Base-by-base conservation (phyloP, 2,329 filamentous ascomycete genomes). In the Alternaria sp. region DNA sequence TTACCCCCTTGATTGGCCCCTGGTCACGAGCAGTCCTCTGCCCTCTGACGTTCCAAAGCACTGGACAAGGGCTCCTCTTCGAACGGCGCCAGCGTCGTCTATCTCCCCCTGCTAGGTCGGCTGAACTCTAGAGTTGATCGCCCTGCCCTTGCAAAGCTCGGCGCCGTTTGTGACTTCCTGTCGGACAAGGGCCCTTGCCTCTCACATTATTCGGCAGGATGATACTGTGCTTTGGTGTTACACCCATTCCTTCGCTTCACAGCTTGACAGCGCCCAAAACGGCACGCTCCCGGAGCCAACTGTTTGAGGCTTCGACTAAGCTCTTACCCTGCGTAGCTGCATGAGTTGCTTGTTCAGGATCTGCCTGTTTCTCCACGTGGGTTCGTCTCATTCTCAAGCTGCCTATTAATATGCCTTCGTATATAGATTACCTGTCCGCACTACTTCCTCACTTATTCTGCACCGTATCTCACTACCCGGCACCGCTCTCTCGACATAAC, bases 281-380 rank as follows among this genome's bases (percentile, higher is more conserved):
- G 74, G 75, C 68, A 70, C 66, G 60, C 70, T 72, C 72, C 73
- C 75, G 75, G 71, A 67, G 69, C 72, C 73, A 75, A 67, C 69
- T 71, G 75, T 76, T 75, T 77, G 74, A 76, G 72, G 68, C 69
- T 70, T 71, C 67, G 67, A 69, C 68, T 72, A 74, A 74, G 68
- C 66, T 70, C 66, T 71, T 61, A 68, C 69, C 67, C 55, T 74
- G 70, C 66, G 65, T 66, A 64, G 68, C 61, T 74, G 73, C 74
- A 75, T 72, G 68, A 73, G 65, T 67, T 71, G 58, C 57, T 64
- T 64, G 69, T 61, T 73, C 54, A 65, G 71, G 70, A 73, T 73
- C 66, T 71, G 62, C 71, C 67, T 71, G 68, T 61, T 65, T 69
- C 66, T 73, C 71, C 72, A 76, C 71, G 72, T 77, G 72, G 69